A percentile compares a stretch with the other conserved stretches of the same genome.
These are phyloP conservation scores for Grammothele lineata DNA, from an alignment of 768 basidiomycete species.

Conservation along the genomic window DNA sequence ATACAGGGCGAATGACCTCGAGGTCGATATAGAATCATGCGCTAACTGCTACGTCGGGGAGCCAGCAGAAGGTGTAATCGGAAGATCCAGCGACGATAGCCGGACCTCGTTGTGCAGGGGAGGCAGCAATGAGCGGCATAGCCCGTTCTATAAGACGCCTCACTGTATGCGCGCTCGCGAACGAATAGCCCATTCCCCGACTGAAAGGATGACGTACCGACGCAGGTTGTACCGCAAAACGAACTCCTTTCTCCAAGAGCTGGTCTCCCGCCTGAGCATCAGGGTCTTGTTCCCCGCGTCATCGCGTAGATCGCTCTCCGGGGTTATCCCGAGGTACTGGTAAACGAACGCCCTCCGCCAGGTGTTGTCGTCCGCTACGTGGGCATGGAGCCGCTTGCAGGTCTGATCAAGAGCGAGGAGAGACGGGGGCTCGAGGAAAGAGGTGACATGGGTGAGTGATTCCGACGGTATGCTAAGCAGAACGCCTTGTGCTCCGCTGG, in stretches of 20 bases:
- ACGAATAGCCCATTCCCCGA: no score
- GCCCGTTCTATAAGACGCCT: no score
- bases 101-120: no score
- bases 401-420: slow-evolving; percentile 56
- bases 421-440: slow-evolving; percentile 61
- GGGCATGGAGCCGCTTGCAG: slow-evolving; percentile 48
- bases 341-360: slow-evolving; percentile 74
- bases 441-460: slow-evolving; percentile 72
- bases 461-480: slow-evolving; percentile 60
- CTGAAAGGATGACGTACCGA: slow-evolving; percentile 46
- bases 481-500: slow-evolving; percentile 6
- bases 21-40: no score
- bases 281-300: slow-evolving; percentile 33
- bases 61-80: no score
- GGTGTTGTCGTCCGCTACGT: slow-evolving; percentile 74
- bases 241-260: slow-evolving; percentile 69
- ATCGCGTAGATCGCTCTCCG: slow-evolving; percentile 51
- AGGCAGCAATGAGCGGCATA: no score
- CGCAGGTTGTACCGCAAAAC: slow-evolving; percentile 50
- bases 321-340: slow-evolving; percentile 62
- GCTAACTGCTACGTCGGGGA: no score
- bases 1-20: no score
- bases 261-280: slow-evolving; percentile 52
- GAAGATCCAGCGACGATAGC: no score
- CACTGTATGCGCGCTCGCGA: no score